Percentiles rank a stretch among this genome's conserved stretches.
phyloP scores from a whole-genome alignment of 768 basidiomycete genomes.

The Galerina sulciceps region DNA sequence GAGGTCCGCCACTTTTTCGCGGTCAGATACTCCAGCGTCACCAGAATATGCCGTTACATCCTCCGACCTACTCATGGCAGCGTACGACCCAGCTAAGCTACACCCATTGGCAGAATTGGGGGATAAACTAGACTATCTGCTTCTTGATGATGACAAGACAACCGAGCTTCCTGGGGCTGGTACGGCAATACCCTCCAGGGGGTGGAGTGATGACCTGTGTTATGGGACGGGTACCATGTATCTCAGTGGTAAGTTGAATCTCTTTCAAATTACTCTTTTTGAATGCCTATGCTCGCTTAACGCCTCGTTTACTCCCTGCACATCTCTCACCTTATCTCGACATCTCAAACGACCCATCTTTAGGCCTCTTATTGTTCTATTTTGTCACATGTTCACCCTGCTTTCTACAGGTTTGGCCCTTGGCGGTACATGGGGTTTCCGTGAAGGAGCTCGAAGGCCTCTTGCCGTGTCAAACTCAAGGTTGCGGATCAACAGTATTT shows the following conservation, averaged over 20 bases:
- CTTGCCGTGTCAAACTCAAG: conserved; percentile 85
- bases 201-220: conserved; percentile 99
- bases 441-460: conserved; percentile 89
- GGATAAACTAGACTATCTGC: conserved; percentile 93
- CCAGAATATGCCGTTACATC: conserved; percentile 74
- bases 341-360: conserved; percentile 58
- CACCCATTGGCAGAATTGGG: conserved; percentile 94
- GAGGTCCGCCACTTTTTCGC: conserved; percentile 52
- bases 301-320: conserved; percentile 53
- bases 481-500: conserved; percentile 93
- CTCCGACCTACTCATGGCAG: conserved; percentile 82
- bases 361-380: conserved; percentile 79
- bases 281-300: conserved; percentile 50
- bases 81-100: conserved; percentile 90
- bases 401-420: conserved; percentile 84
- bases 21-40: conserved; percentile 41
- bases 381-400: conserved; percentile 77
- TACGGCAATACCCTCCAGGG: conserved; percentile 92
- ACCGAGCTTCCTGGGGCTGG: conserved; percentile 86
- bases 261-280: conserved; percentile 67
- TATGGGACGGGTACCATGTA: conserved; percentile 99
- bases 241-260: conserved; percentile 84
- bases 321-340: conserved; percentile 73
- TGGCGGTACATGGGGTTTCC: conserved; percentile 95
- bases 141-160: conserved; percentile 96